Evolutionary conservation across 352 stramenopile species (phyloP), one percentile per base, ranked within the genome.

Genomic region (Phytopythium cucurbitacearum): DNA sequence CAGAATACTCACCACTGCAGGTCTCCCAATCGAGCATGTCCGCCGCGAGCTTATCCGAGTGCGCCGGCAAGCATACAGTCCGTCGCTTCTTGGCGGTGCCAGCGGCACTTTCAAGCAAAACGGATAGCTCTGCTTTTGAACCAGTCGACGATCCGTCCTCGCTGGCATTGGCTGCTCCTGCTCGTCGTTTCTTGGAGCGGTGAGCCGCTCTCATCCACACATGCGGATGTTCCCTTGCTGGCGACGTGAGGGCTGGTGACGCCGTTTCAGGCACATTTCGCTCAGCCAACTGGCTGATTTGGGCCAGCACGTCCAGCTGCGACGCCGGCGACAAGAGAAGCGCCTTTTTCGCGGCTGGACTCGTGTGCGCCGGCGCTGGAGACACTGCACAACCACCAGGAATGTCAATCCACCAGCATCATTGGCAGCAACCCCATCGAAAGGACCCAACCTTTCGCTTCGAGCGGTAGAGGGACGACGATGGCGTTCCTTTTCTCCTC

Each of bases 271-370:
- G 48, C 28, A 50, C 64, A 13, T 66, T 60, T 41, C 40, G 59
- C 42, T 85, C 77, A 3, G 74, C 81, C 21, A 91, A 59, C 48
- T 82, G 74, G 44, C 81, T 91, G 53, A 91, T 87, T 56, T 89
- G 76, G 2, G 81, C 85, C 9, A 91, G 71, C 16, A 89, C 73
- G 57, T 91, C 61, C 9, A 91, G 60, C 48, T 91, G 81, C 13
- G 81, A 88, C 12, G 65, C 70, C 0, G 81, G 81, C 38, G 81
- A 91, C 47, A 91, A 59, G 45, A 73, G 28, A 32, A 87, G 39
- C 47, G 79, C 61, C 15, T 53, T 57, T n/a, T 5, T 28, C 32
- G 44, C 44, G 10, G 7, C 5, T 4, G 44, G 4, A 1, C 28
- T 28, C 11, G 11, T 21, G 1, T 28, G 6, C 3, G 40, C 1